Base-by-base conservation (phyloP, 352 stramenopile genomes). In the Phytophthora rubi region DNA sequence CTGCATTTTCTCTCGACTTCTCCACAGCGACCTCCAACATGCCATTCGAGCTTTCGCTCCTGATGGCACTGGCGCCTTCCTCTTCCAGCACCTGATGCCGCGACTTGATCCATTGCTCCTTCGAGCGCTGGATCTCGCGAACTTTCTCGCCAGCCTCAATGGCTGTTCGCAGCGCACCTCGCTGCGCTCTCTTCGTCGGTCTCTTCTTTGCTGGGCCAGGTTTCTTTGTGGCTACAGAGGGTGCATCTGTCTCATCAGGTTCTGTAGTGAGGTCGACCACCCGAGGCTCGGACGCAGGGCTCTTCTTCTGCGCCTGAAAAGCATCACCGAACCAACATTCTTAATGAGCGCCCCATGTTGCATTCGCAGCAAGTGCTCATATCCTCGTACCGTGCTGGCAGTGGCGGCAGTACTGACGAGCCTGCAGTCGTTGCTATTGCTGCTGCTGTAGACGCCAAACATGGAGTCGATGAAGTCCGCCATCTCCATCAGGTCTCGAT, bases 401-500 rank as follows among this genome's bases (percentile, higher is more conserved):
- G 53, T 35, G 15, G 61, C 47, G 16, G 30, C 28, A 18, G 10
- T 45, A 33, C 28, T 53, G 45, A 21, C 59, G 4, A 26, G 45
- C 23, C 23, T 26, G 2, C 23, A 26, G 23, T 26, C 23, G 32
- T 28, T 69, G 59, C 16, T 64, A 18, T 26, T 70, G 10, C 13
- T 62, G 26, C 78, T 85, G 52, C 81, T 80, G 74, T 93, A 94
- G 45, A 94, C 85, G 23, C 86, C 83, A 65, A 90, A 94, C 58
- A 85, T 77, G 44, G 85, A 77, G 73, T 94, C 86, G 52, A 93
- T 82, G 58, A 93, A 94, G 53, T 88, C 78, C 30, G 86, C 83
- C 86, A 94, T 94, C 47, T 94, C 86, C 70, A 94, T 82, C 33
- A 94, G 60, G 49, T 93, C 85, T 28, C 80, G 81, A 53, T 94